Conservation (phyloP, 202 grass and related monocot genomes). For the Tripidium arundinaceum region DNA sequence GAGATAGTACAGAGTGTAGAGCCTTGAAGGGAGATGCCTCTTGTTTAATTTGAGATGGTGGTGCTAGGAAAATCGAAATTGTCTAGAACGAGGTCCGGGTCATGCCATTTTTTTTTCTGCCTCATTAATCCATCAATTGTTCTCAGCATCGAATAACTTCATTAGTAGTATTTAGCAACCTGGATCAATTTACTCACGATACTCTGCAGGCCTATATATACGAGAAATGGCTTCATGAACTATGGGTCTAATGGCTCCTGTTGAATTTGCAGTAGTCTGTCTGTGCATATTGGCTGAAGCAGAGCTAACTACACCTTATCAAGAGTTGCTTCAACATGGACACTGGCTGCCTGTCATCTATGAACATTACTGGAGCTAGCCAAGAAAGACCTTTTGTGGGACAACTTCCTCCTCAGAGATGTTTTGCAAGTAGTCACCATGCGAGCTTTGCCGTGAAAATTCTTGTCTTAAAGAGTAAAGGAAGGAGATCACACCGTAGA, state of each 20-base stretch:
- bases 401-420: constrained; percentile 38
- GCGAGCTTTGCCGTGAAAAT: constrained; percentile 18
- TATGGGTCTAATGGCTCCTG: background rate
- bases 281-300: background rate
- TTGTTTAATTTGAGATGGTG: background rate
- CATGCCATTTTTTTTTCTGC: background rate
- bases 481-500: constrained; percentile 37
- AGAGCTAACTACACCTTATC: background rate
- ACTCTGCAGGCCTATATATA: background rate
- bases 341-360: constrained; percentile 47
- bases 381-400: constrained; percentile 37
- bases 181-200: background rate
- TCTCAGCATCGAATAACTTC: background rate
- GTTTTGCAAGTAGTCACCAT: constrained; percentile 33
- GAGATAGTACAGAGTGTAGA: background rate
- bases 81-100: background rate
- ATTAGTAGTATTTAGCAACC: background rate
- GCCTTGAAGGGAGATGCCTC: background rate
- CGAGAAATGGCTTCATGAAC: background rate
- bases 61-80: background rate
- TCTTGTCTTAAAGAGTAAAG: constrained; percentile 30
- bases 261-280: constrained; percentile 6
- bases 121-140: background rate
- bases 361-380: constrained; percentile 52
- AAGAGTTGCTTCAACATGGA: constrained; percentile 43